Evolutionary conservation across 2,329 filamentous ascomycete genomes (phyloP), one percentile per base, ranked within the genome.

Genomic region (Alternaria incomplexa): DNA sequence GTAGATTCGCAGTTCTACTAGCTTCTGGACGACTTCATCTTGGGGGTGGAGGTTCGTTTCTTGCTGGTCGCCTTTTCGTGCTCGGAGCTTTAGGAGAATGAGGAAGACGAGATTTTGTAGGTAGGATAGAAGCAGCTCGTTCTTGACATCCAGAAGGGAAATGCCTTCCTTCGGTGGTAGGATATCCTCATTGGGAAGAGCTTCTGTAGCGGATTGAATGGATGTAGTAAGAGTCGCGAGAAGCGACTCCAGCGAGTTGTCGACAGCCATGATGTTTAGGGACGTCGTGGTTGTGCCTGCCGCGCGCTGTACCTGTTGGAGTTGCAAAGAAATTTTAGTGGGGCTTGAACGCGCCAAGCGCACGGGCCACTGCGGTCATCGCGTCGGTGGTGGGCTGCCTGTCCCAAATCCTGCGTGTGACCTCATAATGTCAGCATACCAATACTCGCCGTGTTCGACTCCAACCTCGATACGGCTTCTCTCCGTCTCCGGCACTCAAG

Each of bases 41-140:
- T 89, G 85, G 1, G 90, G 80, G 0, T 84, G 81, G 5, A 79
- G 70, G 9, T 73, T 64, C 1, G 83, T 77, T 7, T 74, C 71
- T 52, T 82, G 75, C 20, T 73, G 73, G 3, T 73, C 71, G 5
- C 66, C 46, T 61, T 66, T 68, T 9, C 69, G 80, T 72, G 70
- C 82, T 69, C 71, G 89, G 20, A 98, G 81, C 75, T 96, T 95
- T 40, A 96, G 81, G 2, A 97, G 83, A 47, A 97, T 91, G 44
- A 97, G 83, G 71, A 97, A 97, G 47, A 96, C 92, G 5, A 98
- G 88, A 74, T 97, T 96, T 75, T 99, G 95, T 0, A 99, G 85
- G 81, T 99, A 99, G 5, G 95, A 95, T 43, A 99, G 89, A 17
- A 99, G 89, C n/a, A 99, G 86, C 78, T 99, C 96, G 81, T 96